Base-by-base conservation (phyloP, 805 yeast genomes). In the Scheffersomyces ergatensis region DNA sequence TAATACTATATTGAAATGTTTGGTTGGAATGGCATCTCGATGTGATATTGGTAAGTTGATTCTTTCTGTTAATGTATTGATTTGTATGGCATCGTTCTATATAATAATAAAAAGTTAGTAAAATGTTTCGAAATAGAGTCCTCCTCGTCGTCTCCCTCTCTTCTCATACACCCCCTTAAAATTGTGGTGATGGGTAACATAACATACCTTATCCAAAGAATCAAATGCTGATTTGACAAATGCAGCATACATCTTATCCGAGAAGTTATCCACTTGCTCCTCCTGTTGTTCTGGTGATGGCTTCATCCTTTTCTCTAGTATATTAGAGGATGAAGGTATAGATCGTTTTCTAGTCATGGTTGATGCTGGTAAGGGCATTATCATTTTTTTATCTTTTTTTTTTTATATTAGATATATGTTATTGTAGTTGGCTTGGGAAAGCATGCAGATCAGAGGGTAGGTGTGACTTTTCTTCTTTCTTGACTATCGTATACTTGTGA, bases 211-310 rank as follows among this genome's bases (percentile, higher is more conserved):
- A 42, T 83, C 89, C 53, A 85, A 66, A 39, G 83, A 76, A 36
- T 81, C 85, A 47, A 88, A 63, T 23, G 92, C 93, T 39, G 86
- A 74, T 48, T 74, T 74, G 26, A 85, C 79, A 53, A 76, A 76
- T 34, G 67, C 55, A 23, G 62, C 44, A 53, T 67, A 70, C 71
- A 69, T 64, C 53, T 62, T 60, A 36, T 46, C 46, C 31, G 46
- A 46, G 36, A 44, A 46, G 19, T 33, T 42, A 36, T 17, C 33
- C 25, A 35, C 39, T 19, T 39, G 25, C 12, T n/a, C 20, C 17
- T 20, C 14, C 4, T 9, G 16, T n/a, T 51, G 56, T 24, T 44
- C 30, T 26, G 42, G 47, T 33, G n/a, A 46, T 21, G 9, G 9
- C 9, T 21, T 21, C 9, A 21, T 21, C 9, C 9, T 21, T 21